phyloP scores from a whole-genome alignment of 257 asterid genomes.

The Petrea volubilis region DNA sequence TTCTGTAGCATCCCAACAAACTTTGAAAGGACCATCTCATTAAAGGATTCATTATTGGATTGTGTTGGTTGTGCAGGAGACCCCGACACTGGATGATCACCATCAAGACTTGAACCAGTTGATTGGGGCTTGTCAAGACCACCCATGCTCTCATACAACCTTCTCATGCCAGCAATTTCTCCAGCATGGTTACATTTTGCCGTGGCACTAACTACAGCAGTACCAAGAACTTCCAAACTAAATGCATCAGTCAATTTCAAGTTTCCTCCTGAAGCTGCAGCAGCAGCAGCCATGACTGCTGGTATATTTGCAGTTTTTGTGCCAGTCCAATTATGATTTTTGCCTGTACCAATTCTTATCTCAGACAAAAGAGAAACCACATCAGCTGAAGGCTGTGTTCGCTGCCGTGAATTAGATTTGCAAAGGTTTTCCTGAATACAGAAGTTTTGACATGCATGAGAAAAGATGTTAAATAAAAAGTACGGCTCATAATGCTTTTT shows the following conservation, averaged over 20 bases:
- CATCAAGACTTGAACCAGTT: slow-evolving; percentile 39
- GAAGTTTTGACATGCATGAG: slow-evolving; percentile 7
- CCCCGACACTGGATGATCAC: slow-evolving; percentile 52
- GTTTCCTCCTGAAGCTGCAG: slow-evolving; percentile 98
- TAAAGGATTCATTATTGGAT: slow-evolving; percentile 64
- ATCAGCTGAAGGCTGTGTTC: slow-evolving; percentile 89
- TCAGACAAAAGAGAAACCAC: slow-evolving; percentile 97
- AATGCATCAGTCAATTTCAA: slow-evolving; percentile 88
- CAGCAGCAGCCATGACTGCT: slow-evolving; percentile 98
- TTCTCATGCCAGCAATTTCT: slow-evolving; percentile 98
- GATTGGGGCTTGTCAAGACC: slow-evolving; percentile 47
- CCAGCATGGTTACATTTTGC: slow-evolving; percentile 98
- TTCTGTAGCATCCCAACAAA: slow-evolving; percentile 84
- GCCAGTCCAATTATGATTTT: slow-evolving; percentile 93
- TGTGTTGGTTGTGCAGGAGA: slow-evolving; percentile 45
- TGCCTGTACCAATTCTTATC: slow-evolving; percentile 95
- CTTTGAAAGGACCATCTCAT: slow-evolving; percentile 70
- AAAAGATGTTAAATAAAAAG: not conserved
- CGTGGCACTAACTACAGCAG: slow-evolving; percentile 95
- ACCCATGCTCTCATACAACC: slow-evolving; percentile 86
- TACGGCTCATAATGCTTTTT: slow-evolving; percentile 14
- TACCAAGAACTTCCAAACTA: slow-evolving; percentile 93
- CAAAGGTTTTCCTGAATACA: slow-evolving; percentile 81
- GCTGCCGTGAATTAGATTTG: slow-evolving; percentile 91
- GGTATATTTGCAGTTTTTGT: slow-evolving; percentile 82